Base-by-base conservation (phyloP, 2,329 filamentous ascomycete species). In the Aureobasidium melanogenum region DNA sequence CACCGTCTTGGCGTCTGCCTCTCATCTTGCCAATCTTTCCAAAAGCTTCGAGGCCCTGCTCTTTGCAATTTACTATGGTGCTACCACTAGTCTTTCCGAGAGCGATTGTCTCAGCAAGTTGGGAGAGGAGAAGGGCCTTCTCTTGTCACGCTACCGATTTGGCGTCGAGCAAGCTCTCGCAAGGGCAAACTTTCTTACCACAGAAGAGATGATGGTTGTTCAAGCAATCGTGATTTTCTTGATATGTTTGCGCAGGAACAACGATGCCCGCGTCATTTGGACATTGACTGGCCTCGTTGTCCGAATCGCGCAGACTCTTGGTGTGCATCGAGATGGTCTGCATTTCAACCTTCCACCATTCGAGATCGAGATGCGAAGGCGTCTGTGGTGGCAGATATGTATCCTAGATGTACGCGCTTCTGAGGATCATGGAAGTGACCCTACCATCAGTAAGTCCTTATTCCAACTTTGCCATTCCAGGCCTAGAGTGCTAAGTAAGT, bases 211-310 rank as follows among this genome's bases (percentile, higher is more conserved):
- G 22, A 74, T 84, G 39, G 79, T 87, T 10, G 72, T 88, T 17
- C 85, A 88, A 70, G 82, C 85, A 0, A 80, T 85, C 39, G 75
- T 84, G 10, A 73, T 87, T 38, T 88, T 86, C 67, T 70, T 88
- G 26, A 81, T 85, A 46, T 75, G 82, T 70, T 73, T 77, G 64
- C 78, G 83, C 15, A 75, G 80, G 5, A 80, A 80, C 61, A 76
- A 75, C 64, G 76, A 79, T 64, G 76, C 78, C 24, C 71, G 78
- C 22, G 76, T 78, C 41, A 79, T 80, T 48, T 86, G 83, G 83
- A 82, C 82, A 8, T 70, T 86, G 65, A 83, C 79, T 1, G 84
- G 84, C 2, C 72, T 86, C 12, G 77, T 80, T 2, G 79, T 86
- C 17, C 75, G 83, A 17, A 84, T 86, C 65, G 80, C 81, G 0